Evolutionary conservation across 768 basidiomycete species (phyloP).

Genomic region (Tubosaeta sp.): DNA sequence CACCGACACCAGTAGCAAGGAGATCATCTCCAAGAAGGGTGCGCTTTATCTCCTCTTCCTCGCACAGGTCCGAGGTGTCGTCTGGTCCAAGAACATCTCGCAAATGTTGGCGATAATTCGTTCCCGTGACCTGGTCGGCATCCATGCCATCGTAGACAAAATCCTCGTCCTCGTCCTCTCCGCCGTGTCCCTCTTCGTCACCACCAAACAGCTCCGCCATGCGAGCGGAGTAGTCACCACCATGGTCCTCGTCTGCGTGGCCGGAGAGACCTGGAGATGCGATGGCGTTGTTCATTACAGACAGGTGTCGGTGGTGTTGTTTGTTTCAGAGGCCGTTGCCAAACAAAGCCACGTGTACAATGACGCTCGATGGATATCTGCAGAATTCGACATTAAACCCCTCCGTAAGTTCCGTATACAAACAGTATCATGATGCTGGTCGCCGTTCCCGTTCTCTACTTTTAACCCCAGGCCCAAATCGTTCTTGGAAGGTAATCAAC

Average conservation of each 20-base stretch:
- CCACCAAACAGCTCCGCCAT: conserved; percentile 33
- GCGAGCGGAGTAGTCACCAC: conserved; percentile 23
- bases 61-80: conserved; percentile 46
- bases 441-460: conserved; percentile 51
- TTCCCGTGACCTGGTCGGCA: conserved; percentile 39
- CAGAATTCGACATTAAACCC: conserved; percentile 11
- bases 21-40: conserved; percentile 41
- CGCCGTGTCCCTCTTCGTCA: conserved; percentile 40
- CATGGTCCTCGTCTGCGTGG: conserved; percentile 19
- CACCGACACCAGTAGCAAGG: conserved; percentile 21
- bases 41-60: conserved; percentile 42
- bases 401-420: conserved; percentile 4
- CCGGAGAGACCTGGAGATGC: conserved; percentile 14
- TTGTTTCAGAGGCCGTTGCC: conserved; percentile 24
- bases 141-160: conserved; percentile 78
- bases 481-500: conserved; percentile 83
- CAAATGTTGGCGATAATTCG: conserved; percentile 63
- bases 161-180: conserved; percentile 48
- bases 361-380: conserved; percentile 7
- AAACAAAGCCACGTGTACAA: conserved; percentile 24
- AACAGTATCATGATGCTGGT: conserved; percentile 29
- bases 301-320: conserved; percentile 10
- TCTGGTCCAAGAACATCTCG: conserved; percentile 71
- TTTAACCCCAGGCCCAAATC: conserved; percentile 62
- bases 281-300: no score